A percentile compares a stretch with the other conserved stretches of the same genome.
Conservation (phyloP, 1,284 basidiomycete genomes). For the Moesziomyces sp. region DNA sequence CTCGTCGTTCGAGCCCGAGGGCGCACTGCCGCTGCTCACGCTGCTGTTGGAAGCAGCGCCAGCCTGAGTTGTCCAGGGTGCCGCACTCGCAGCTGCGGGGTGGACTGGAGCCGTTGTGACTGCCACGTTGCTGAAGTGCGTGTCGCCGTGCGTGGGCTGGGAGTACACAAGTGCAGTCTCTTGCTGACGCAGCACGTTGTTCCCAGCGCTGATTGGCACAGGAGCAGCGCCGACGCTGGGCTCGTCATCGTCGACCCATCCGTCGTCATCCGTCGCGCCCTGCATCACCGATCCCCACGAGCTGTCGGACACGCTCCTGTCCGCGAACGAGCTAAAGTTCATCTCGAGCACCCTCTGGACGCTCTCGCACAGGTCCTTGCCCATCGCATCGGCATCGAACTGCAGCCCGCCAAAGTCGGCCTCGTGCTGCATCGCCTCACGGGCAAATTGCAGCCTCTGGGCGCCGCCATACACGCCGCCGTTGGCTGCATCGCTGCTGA, state of each 20-base stretch:
- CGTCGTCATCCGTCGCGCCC: conserved; percentile 38
- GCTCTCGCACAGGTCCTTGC: conserved; percentile 11
- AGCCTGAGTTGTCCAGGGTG: background rate
- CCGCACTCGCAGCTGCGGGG: background rate
- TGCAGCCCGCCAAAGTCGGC: conserved; percentile 18
- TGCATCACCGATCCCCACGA: conserved; percentile 4
- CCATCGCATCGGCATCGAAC: conserved; percentile 12
- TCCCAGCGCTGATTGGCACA: background rate
- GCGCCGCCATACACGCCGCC: background rate
- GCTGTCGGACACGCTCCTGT: conserved; percentile 14
- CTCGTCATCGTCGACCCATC: conserved; percentile 35
- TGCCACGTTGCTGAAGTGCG: background rate
- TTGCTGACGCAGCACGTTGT: background rate
- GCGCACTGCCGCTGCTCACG: background rate
- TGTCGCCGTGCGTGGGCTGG: background rate
- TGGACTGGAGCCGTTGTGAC: background rate
- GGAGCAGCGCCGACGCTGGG: background rate
- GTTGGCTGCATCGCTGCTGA: conserved; percentile 7
- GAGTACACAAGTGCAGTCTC: background rate
- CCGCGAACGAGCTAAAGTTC: background rate
- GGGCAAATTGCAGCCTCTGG: background rate
- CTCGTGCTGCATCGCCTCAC: background rate
- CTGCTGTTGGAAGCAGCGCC: background rate
- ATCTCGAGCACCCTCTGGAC: conserved; percentile 18
- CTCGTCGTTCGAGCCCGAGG: conserved; percentile 2